Conservation (phyloP, 257 asterid species). For the Jaltomata sinuosa region DNA sequence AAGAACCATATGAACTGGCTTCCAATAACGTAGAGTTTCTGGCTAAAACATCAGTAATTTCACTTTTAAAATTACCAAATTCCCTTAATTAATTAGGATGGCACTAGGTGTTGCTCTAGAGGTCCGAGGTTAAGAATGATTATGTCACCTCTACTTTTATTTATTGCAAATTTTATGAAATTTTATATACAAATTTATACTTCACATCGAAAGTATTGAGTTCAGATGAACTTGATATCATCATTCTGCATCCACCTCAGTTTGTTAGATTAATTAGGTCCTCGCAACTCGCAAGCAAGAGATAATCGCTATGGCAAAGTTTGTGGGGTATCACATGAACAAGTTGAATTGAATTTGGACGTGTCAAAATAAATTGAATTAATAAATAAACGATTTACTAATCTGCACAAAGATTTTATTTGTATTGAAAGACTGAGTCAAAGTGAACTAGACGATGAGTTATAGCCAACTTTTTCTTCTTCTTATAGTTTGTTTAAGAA, state of each 20-base stretch:
- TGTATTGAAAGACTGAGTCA: too few relatives aligned
- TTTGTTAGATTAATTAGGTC: not conserved
- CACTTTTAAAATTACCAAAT: not conserved
- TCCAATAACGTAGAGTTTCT: not conserved
- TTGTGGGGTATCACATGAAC: too few relatives aligned
- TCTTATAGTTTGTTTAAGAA: too few relatives aligned
- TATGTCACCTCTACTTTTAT: not conserved
- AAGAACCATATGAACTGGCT: not conserved
- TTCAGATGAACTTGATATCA: not conserved
- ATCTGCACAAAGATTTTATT: too few relatives aligned
- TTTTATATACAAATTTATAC: not conserved
- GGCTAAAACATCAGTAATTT: not conserved
- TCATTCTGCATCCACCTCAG: too few relatives aligned
- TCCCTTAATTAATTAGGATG: constrained; percentile 1
- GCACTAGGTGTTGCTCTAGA: constrained; percentile 1
- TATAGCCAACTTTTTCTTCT: too few relatives aligned
- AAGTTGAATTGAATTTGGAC: too few relatives aligned
- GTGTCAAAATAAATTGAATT: too few relatives aligned
- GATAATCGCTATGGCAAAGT: too few relatives aligned
- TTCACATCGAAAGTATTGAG: not conserved
- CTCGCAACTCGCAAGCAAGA: not conserved
- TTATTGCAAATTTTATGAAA: not conserved
- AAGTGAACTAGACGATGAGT: too few relatives aligned
- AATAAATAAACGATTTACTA: too few relatives aligned
- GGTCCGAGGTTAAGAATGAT: not conserved